Base-by-base conservation (phyloP, 2,329 filamentous ascomycete species). In the Penicillium sp. region DNA sequence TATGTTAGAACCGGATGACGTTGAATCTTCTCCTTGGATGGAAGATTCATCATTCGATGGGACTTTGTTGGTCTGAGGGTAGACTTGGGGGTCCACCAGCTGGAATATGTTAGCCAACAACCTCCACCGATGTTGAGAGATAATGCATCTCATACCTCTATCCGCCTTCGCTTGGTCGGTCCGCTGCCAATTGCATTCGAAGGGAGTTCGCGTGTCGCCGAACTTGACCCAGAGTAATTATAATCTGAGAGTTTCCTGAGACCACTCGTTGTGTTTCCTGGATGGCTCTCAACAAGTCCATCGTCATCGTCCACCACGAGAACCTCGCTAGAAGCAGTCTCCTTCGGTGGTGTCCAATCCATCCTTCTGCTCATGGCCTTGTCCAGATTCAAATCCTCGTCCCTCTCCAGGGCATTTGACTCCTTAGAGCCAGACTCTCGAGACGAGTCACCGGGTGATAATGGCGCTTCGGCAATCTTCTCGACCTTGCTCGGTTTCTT, bases 261-360 rank as follows among this genome's bases (percentile, higher is more conserved):
- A 8, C 56, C 41, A 8, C 38, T 42, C 8, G 39, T 29, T 23
- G 27, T 23, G 9, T 31, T 28, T 10, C 44, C 3, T 16, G 47
- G 42, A 14, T 13, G 9, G 11, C 4, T 40, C 14, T 35, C 42
- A 23, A 46, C 24, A 35, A 41, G 29, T 13, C 28, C 40, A 1
- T 35, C 40, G 14, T 45, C 41, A 20, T 47, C 47, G 6, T 50
- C 51, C 26, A 56, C 47, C 31, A 59, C 55, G 26, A 51, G 52
- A 31, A 51, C 57, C 46, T 61, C 49, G 3, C 62, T 47, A 1
- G 34, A 29, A 23, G 54, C 56, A 34, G 72, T 73, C 27, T 72
- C 61, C 38, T 72, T 74, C 3, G 81, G 77, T 2, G 85, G 86
- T 1, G 86, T 89, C 86, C 86, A 89, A 47, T 83, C 76, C 11